phyloP scores from a whole-genome alignment of 208 protist genomes.

The Balamuthia mandrillaris region DNA sequence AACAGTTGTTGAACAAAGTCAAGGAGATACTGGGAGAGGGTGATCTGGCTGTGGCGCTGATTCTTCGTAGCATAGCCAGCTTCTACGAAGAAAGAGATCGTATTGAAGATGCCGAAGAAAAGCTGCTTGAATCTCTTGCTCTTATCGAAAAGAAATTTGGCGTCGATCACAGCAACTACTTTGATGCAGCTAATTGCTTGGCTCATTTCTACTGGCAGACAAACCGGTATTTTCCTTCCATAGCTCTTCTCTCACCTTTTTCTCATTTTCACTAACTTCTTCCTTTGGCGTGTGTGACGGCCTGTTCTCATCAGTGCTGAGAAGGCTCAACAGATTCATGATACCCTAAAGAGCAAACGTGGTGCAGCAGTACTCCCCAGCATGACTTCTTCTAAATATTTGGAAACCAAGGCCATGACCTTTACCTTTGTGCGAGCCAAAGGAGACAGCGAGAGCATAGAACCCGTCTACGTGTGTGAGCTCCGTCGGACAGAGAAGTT shows the following conservation, averaged over 20 bases:
- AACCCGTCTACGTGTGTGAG: conserved; percentile 23
- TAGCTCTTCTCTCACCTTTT: no score
- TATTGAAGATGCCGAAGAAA: background rate
- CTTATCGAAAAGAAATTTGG: background rate
- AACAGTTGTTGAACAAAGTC: background rate
- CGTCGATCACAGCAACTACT: background rate
- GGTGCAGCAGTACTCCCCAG: no score
- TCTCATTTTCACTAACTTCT: no score
- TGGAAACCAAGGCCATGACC: background rate
- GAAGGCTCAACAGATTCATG: background rate
- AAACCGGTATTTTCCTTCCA: no score
- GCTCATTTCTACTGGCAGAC: conserved; percentile 34
- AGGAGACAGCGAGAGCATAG: background rate
- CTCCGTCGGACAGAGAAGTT: background rate
- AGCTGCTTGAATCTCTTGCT: background rate
- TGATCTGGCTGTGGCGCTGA: background rate
- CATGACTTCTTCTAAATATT: background rate
- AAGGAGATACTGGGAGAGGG: background rate
- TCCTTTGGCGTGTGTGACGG: no score
- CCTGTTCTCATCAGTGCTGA: no score
- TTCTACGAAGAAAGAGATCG: background rate
- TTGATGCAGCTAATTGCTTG: background rate
- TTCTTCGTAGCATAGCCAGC: background rate
- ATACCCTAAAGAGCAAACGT: background rate
- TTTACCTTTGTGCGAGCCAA: background rate